Evolutionary conservation across 345 rosid species (phyloP).

Genomic region (Salix suchowensis): DNA sequence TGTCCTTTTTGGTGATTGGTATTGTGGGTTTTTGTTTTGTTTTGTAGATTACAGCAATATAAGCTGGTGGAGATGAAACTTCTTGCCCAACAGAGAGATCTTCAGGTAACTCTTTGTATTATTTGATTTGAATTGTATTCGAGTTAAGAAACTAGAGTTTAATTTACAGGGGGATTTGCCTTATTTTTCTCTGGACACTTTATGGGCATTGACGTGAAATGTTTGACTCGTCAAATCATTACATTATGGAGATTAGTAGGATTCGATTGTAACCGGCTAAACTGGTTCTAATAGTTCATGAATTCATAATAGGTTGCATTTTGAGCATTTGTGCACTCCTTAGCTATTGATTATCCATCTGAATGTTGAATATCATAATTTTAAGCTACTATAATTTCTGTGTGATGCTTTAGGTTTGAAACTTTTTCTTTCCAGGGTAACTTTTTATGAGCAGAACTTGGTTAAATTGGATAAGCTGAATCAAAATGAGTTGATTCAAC

Average conservation of each 20-base stretch:
- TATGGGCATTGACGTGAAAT: neutral
- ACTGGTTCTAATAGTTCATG: neutral
- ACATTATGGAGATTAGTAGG: neutral
- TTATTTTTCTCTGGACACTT: neutral
- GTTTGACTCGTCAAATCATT: neutral
- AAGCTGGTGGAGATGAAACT: conserved; percentile 84
- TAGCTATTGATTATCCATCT: neutral
- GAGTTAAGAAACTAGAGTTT: neutral
- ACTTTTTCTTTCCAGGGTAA: neutral
- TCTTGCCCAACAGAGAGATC: conserved; percentile 77
- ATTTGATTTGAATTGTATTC: neutral
- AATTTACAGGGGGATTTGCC: neutral
- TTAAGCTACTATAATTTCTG: neutral
- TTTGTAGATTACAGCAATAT: conserved; percentile 76
- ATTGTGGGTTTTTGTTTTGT: neutral
- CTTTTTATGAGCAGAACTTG: neutral
- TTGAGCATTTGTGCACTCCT: neutral
- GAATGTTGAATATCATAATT: neutral
- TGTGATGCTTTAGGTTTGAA: neutral
- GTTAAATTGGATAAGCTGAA: neutral
- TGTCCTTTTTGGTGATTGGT: neutral
- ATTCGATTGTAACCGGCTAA: neutral
- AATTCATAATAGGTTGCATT: neutral
- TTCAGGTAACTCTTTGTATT: conserved; percentile 18
- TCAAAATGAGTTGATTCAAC: neutral